Base-by-base conservation (phyloP, 2,329 filamentous ascomycete species). In the Helotiales sp. region DNA sequence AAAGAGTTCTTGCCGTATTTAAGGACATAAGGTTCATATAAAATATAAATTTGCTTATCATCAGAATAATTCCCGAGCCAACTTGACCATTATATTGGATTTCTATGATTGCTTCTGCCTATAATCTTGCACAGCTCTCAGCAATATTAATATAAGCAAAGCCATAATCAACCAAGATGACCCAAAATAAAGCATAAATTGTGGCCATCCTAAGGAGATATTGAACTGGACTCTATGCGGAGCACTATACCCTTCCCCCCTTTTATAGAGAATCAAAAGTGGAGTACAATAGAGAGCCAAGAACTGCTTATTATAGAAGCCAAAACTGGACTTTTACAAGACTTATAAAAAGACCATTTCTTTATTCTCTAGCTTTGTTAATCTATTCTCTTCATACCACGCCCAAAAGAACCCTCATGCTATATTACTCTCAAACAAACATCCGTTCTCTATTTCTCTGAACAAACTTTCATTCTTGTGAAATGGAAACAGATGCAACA, bases 81-180 rank as follows among this genome's bases (percentile, higher is more conserved):
- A 67, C 67, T 67, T 67, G 32, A 45, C 61, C 55, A 69, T 65
- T 34, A 28, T 66, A 67, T 67, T 69, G 55, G 24, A 69, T 67
- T 62, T 67, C 67, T 55, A 69, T 54, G 22, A 47, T 67, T 67
- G 55, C 67, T 59, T 69, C 64, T 64, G 64, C 64, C 64, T 66
- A 28, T 32, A 64, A 57, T 60, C 34, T 26, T 24, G 28, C 64
- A 64, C 47, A 55, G 64, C 64, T 69, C 54, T 67, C 22, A 59
- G 64, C 57, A 40, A n/a, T n/a, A n/a, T n/a, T n/a, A n/a, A n/a
- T n/a, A n/a, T 32, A 30, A 63, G 52, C 58, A 63, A 65, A 68
- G 57, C 57, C 50, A 49, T 65, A 68, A 63, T 58, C 26, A 63
- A 68, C 65, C 22, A 63, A 60, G 30, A 63, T 63, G 22, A 63